phyloP scores from a whole-genome alignment of 805 yeast species.

The Saccharomyces paradoxus region DNA sequence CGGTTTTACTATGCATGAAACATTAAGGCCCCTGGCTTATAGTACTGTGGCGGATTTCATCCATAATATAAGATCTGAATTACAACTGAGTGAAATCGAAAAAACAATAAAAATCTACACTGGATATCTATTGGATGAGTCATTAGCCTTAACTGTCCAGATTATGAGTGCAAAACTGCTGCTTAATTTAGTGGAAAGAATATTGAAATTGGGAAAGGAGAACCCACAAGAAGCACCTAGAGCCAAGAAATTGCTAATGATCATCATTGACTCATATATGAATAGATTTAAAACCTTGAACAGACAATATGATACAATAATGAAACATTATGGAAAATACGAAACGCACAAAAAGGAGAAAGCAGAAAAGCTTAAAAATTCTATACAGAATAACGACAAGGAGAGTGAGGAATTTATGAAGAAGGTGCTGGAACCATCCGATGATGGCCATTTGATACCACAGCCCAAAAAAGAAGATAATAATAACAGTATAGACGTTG shows the following conservation, averaged over 20 bases:
- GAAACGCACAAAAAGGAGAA: constrained; percentile 38
- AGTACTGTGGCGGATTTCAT: constrained; percentile 93
- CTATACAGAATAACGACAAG: constrained; percentile 27
- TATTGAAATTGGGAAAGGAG: constrained; percentile 52
- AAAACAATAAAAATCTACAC: constrained; percentile 79
- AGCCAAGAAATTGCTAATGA: constrained; percentile 61
- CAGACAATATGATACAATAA: constrained; percentile 57
- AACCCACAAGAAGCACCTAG: constrained; percentile 69
- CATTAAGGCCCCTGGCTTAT: constrained; percentile 86
- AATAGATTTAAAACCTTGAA: constrained; percentile 72
- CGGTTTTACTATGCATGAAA: constrained; percentile 85
- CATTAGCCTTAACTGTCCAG: constrained; percentile 83
- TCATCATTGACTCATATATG: constrained; percentile 81
- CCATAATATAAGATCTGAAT: constrained; percentile 79
- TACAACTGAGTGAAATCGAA: constrained; percentile 78
- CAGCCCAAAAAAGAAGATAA: constrained; percentile 27
- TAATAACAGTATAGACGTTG: constrained; percentile 10
- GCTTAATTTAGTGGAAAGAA: constrained; percentile 79
- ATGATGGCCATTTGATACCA: constrained; percentile 15
- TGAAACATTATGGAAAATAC: constrained; percentile 50
- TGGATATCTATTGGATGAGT: constrained; percentile 66
- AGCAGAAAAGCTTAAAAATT: constrained; percentile 35
- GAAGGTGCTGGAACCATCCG: constrained; percentile 10
- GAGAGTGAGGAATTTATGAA: constrained; percentile 35
- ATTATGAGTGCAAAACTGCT: constrained; percentile 92